Conservation (phyloP, 1,284 basidiomycete genomes). For the Cryptococcus sp. region DNA sequence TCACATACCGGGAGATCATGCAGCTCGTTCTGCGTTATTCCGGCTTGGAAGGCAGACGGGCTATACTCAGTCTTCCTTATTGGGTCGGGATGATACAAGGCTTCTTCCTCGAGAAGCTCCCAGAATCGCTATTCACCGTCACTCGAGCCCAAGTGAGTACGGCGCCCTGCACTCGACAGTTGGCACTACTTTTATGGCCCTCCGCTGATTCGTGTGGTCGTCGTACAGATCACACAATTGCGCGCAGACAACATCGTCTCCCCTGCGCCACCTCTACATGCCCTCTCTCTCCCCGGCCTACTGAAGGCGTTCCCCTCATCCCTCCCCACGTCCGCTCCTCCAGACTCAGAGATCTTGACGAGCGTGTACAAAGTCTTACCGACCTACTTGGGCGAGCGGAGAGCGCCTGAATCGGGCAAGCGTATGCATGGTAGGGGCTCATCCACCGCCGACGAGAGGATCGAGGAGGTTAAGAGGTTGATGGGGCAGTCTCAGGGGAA, state of each 20-base stretch:
- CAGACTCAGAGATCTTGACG: slow-evolving; percentile 47
- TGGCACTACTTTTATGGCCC: not conserved
- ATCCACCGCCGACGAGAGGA: slow-evolving; percentile 1
- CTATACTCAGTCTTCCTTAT: slow-evolving; percentile 66
- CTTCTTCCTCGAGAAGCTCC: slow-evolving; percentile 63
- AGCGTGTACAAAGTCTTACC: slow-evolving; percentile 62
- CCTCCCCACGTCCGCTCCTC: slow-evolving; percentile 37
- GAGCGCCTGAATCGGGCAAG: slow-evolving; percentile 35
- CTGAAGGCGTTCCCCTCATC: slow-evolving; percentile 51
- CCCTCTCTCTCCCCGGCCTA: slow-evolving; percentile 57
- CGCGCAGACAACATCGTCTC: slow-evolving; percentile 63
- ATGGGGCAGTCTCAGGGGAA: not conserved
- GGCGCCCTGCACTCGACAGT: not conserved
- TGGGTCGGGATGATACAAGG: slow-evolving; percentile 64
- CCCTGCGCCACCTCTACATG: slow-evolving; percentile 45
- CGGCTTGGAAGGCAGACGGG: slow-evolving; percentile 55
- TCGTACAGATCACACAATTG: slow-evolving; percentile 62
- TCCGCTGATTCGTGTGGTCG: not conserved
- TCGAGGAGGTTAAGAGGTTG: slow-evolving; percentile 26
- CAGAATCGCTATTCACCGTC: slow-evolving; percentile 66
- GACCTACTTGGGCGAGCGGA: slow-evolving; percentile 57
- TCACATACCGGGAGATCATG: slow-evolving; percentile 68
- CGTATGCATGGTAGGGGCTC: slow-evolving; percentile 41
- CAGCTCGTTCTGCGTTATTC: slow-evolving; percentile 62
- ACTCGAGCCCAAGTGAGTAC: slow-evolving; percentile 64